Evolutionary conservation across 2,329 filamentous ascomycete species (phyloP).

Genomic region (Diplodia seriata): DNA sequence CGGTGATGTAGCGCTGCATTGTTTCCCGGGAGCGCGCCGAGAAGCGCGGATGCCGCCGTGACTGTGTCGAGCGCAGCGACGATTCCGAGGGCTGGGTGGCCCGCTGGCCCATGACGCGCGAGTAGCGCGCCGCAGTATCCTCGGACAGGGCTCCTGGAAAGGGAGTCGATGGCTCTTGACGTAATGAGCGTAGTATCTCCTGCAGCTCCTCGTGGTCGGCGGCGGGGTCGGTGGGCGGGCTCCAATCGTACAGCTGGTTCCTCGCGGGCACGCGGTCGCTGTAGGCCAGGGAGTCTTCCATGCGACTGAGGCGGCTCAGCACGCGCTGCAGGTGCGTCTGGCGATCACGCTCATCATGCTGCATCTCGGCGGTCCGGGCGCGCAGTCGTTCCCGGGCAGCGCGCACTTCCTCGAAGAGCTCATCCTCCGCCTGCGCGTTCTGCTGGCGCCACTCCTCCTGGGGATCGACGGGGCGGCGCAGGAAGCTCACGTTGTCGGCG

Average conservation of each 20-base stretch:
- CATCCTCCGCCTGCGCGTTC: conserved; percentile 37
- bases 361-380: conserved; percentile 36
- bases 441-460: conserved; percentile 45
- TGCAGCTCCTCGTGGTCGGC: conserved; percentile 49
- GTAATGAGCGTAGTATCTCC: conserved; percentile 50
- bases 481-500: conserved; percentile 59
- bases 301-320: conserved; percentile 54
- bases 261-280: conserved; percentile 61
- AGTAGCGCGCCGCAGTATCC: conserved; percentile 41
- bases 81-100: conserved; percentile 41
- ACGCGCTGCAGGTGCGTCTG: conserved; percentile 53
- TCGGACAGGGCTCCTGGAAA: conserved; percentile 48
- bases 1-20: conserved; percentile 51
- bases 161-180: conserved; percentile 48
- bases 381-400: conserved; percentile 35
- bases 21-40: conserved; percentile 47
- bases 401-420: conserved; percentile 32
- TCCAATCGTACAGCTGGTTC: conserved; percentile 67
- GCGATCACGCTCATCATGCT: conserved; percentile 49
- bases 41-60: conserved; percentile 50
- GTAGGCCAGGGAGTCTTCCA: conserved; percentile 57
- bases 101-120: conserved; percentile 39
- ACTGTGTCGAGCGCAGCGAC: conserved; percentile 50
- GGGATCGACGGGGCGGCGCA: conserved; percentile 53
- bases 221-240: conserved; percentile 53